These are phyloP conservation scores for Cercospora sesami DNA, from an alignment of 2,329 filamentous ascomycete genomes.

Conservation along the genomic window DNA sequence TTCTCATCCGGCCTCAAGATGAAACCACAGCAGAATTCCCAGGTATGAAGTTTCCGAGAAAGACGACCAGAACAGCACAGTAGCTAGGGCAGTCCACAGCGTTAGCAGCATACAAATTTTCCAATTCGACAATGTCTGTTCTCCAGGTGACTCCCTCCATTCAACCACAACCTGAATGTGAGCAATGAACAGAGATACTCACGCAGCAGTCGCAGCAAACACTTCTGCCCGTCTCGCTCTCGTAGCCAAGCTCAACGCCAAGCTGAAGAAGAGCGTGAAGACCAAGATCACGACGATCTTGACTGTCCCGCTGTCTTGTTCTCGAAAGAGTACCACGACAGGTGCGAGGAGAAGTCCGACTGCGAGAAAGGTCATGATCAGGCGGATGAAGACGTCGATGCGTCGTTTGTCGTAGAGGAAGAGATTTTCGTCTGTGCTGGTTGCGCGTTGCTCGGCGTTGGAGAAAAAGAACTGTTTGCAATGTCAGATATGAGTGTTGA, in stretches of 20 bases:
- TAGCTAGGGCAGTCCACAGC: slow-evolving; percentile 4
- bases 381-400: slow-evolving; percentile 44
- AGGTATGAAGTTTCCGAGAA: slow-evolving; percentile 17
- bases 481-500: background rate
- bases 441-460: slow-evolving; percentile 42
- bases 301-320: slow-evolving; percentile 17
- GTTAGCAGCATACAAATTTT: background rate
- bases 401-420: slow-evolving; percentile 41
- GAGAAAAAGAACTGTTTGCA: slow-evolving; percentile 40
- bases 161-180: background rate
- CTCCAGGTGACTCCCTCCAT: background rate
- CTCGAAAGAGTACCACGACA: slow-evolving; percentile 26
- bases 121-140: background rate
- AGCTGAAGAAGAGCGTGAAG: slow-evolving; percentile 28
- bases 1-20: background rate
- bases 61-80: slow-evolving; percentile 17
- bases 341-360: slow-evolving; percentile 30
- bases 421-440: slow-evolving; percentile 39
- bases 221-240: slow-evolving; percentile 30
- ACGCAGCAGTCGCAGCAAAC: slow-evolving; percentile 34
- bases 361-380: slow-evolving; percentile 30
- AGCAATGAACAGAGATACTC: slow-evolving; percentile 9
- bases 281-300: slow-evolving; percentile 27
- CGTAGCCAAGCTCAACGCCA: slow-evolving; percentile 26
- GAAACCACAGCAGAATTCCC: background rate